A percentile compares a stretch with the other conserved stretches of the same genome.
Conservation (phyloP, 257 asterid species). For the Fraxinus pennsylvanica region DNA sequence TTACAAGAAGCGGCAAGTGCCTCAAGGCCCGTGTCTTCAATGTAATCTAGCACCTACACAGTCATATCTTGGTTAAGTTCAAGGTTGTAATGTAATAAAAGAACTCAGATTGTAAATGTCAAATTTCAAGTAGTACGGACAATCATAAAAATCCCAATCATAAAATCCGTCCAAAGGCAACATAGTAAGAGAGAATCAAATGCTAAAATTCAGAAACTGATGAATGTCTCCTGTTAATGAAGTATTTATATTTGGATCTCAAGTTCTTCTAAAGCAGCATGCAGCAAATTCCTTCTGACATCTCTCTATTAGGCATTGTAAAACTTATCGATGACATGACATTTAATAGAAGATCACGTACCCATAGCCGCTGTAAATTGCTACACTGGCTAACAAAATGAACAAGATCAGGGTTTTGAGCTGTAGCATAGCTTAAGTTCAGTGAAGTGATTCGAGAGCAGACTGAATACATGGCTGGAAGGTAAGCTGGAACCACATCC, state of each 20-base stretch:
- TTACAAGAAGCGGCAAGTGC: slow-evolving; percentile 75
- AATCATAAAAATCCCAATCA: background rate
- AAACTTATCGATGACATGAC: too few species aligned
- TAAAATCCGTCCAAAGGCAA: background rate
- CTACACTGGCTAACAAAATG: slow-evolving; percentile 71
- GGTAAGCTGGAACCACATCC: slow-evolving; percentile 87
- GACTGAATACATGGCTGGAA: slow-evolving; percentile 69
- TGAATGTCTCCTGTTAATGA: background rate
- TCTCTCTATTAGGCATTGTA: background rate
- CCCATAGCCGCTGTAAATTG: slow-evolving; percentile 85
- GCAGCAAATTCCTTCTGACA: background rate
- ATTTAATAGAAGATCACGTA: slow-evolving; percentile 35
- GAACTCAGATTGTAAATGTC: background rate
- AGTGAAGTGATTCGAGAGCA: slow-evolving; percentile 72
- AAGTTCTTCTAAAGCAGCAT: background rate
- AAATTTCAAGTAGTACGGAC: background rate
- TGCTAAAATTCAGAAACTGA: background rate
- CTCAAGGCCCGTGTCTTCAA: slow-evolving; percentile 87
- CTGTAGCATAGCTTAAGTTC: slow-evolving; percentile 77
- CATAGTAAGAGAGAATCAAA: background rate
- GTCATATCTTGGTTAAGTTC: slow-evolving; percentile 3
- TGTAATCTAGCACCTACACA: slow-evolving; percentile 77
- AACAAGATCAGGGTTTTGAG: slow-evolving; percentile 67
- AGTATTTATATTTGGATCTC: background rate
- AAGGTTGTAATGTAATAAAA: background rate